Base-by-base conservation (phyloP, 768 basidiomycete species). In the Termitomyces sp. region DNA sequence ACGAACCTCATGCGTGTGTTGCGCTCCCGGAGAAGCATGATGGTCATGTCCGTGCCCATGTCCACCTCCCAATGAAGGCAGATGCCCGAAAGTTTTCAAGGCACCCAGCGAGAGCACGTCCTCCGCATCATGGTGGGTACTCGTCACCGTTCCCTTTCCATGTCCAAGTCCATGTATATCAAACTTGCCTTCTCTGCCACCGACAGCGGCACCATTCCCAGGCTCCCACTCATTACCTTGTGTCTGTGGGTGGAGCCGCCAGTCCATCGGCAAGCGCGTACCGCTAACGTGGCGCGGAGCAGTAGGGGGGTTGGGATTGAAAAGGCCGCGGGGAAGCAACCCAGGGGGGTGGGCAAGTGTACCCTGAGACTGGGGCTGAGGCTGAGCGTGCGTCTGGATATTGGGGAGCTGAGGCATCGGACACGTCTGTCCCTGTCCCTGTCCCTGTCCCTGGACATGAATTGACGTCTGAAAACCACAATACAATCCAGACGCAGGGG, bases 1-100 rank as follows among this genome's bases (percentile, higher is more conserved):
- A 65, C 78, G 61, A 67, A 82, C 89, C 78, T 90, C 89, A 66
- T 77, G 71, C 12, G 77, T 71, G 18, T 58, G 55, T 58, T 66
- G 63, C 14, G 35, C 12, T 14, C 38, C 38, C n/a, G n/a, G 12
- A 42, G 40, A 26, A 53, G 14, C n/a, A 20, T 43, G 35, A 20
- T 48, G 48, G 4, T 33, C 44, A 24, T 54, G 54, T 1, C 52
- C 53, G 6, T 47, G 24, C 1, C 53, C 56, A 35, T 47, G 46
- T 3, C 5, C 35, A 24, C 46, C 28, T 24, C 54, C 47, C 33
- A 26, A 49, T 8, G 6, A 12, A 52, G 67, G 54, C 13, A 36
- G 3, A 30, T 53, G 20, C 6, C 52, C 52, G 2, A 53, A 53
- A 2, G 10, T 18, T 26, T 13, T 53, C 36, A 42, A 40, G n/a